These are phyloP conservation scores for Ascomycota sp. DNA, from an alignment of 2,329 filamentous ascomycete species.

Conservation along the genomic window DNA sequence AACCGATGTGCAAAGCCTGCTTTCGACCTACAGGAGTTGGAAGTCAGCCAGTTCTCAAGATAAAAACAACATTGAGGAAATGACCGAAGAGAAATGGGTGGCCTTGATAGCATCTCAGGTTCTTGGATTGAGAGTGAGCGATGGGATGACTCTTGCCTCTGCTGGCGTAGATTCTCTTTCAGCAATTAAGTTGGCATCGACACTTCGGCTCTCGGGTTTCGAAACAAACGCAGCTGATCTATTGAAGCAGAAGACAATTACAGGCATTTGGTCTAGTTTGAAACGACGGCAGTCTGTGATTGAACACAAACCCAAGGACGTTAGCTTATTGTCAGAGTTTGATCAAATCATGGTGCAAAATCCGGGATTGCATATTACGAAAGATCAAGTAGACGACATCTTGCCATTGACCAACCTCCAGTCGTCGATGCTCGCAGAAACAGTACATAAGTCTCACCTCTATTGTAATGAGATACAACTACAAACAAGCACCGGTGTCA, in stretches of 20 bases:
- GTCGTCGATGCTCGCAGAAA: constrained; percentile 59
- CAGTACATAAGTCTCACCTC: constrained; percentile 28
- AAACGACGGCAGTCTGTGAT: not conserved
- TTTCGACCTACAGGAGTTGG: constrained; percentile 20
- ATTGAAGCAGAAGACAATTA: constrained; percentile 28
- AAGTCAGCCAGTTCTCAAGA: constrained; percentile 3
- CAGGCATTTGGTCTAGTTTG: constrained; percentile 7
- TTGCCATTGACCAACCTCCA: constrained; percentile 52
- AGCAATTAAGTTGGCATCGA: constrained; percentile 32
- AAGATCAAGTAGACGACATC: constrained; percentile 17
- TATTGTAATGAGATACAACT: constrained; percentile 67
- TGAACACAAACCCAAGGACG: not conserved
- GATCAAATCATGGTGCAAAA: constrained; percentile 4
- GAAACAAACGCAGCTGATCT: constrained; percentile 35
- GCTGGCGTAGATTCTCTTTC: constrained; percentile 41
- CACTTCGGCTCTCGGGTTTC: constrained; percentile 34
- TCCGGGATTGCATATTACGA: constrained; percentile 3
- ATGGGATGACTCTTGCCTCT: constrained; percentile 22
- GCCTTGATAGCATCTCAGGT: constrained; percentile 16
- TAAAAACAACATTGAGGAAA: constrained; percentile 1
- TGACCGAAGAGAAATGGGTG: constrained; percentile 12
- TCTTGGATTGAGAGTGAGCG: constrained; percentile 15
- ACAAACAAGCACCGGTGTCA: constrained; percentile 20
- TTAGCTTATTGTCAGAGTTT: constrained; percentile 5
- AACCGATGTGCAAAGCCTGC: constrained; percentile 45